Base-by-base conservation (phyloP, 176 grass and related monocot species). In the Tillandsia leiboldiana region DNA sequence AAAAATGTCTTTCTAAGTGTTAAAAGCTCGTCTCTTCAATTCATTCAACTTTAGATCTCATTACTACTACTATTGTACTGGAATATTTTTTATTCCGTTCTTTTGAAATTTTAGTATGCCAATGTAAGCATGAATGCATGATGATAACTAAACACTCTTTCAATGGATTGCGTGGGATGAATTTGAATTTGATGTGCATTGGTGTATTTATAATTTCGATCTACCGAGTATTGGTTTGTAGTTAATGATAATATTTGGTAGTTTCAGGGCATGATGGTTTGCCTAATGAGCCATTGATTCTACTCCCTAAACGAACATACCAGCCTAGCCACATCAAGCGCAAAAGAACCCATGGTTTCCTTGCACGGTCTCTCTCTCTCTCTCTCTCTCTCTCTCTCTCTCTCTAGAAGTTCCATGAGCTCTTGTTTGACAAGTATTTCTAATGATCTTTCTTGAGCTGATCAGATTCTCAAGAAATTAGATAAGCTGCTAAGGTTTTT, bases 291-390 rank as follows among this genome's bases (percentile, higher is more conserved):
- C 87, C 91, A 68, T 57, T 96, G 28, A 29, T 81, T 70, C 65
- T 82, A 22, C 81, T 87, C 67, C 82, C 84, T 11, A 90, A 96
- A 77, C 85, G 87, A 85, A 96, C 87, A 4, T 96, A 96, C 76
- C 91, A 96, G 57, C 91, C 91, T 69, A 96, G 87, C 72, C 86
- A 80, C 62, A 85, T 96, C 81, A 96, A 87, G 84, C 84, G 84
- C 72, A 96, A 90, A 68, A 90, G 91, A 77, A 82, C 87, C 13
- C 91, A 96, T 73, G 91, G 91, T 71, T 96, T 83, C 24, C 91
- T 90, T 59, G 79, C 84, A 87, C 84, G 87, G 91, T 93, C 70
- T 71, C 52, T 75, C 13, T 68, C 69, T 66, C 73, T 71, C 48
- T 65, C 77, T 53, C 53, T 70, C 13, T 48, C 20, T 11, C 11